Evolutionary conservation across 345 rosid species (phyloP), one percentile per base, ranked within the genome.

Genomic region (Carallia brachiata): DNA sequence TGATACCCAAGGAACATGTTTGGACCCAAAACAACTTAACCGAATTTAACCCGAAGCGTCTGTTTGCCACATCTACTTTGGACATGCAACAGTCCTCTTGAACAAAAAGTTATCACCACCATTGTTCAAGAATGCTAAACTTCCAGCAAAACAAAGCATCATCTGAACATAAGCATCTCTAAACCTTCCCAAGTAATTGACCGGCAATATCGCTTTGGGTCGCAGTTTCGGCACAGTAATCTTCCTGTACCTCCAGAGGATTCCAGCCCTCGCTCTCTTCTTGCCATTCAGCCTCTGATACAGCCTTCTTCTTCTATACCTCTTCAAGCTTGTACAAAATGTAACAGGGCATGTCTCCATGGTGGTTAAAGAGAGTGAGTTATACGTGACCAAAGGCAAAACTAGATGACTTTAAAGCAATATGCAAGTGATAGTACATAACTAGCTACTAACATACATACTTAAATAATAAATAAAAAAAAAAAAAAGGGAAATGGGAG

Each of bases 131-230:
- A 30, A 39, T 3, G 56, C 0, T 37, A 68, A 39, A n/a, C 47
- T 39, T 44, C 47, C 72, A 15, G 72, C 72, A 44, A 68, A 68
- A 44, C 31, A 12, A 30, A 58, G 52, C 72, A 68, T 58, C 55
- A 47, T 58, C 28, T 15, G 19, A 40, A 68, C 64, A 44, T 68
- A 68, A 30, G 28, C 57, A 44, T 68, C 64, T 60, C 65, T 40
- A 31, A 40, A 16, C 5, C 69, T 52, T 53, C 30, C 53, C 44
- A 66, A 36, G 23, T 16, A 4, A 23, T 34, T 66, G n/a, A 52
- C 2, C 4, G 69, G 15, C 1, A 37, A n/a, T 30, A 2, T 32
- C 32, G 5, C 6, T 66, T 36, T 66, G 12, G 60, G 40, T 31
- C 28, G 32, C 47, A 52, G 37, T 65, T 50, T 52, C 44, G 36